Conservation (phyloP, 768 basidiomycete species). For the Fomitopsis pulvina region DNA sequence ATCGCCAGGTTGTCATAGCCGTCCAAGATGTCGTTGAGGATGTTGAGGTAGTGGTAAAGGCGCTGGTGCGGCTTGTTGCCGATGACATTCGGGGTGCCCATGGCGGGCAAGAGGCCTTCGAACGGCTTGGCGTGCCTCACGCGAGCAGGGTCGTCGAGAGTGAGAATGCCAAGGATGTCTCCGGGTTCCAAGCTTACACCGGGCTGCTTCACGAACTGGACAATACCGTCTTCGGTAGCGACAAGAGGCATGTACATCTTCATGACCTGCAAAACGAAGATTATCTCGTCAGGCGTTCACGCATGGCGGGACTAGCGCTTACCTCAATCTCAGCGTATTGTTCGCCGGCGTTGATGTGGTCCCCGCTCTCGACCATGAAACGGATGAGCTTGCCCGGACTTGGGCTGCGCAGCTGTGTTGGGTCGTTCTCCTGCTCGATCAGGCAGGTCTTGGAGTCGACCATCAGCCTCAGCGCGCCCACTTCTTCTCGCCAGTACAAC, state of each 20-base stretch:
- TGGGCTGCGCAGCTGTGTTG: slow-evolving; percentile 92
- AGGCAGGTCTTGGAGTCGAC: slow-evolving; percentile 97
- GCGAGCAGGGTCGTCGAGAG: slow-evolving; percentile 90
- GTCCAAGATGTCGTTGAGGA: slow-evolving; percentile 87
- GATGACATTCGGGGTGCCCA: slow-evolving; percentile 80
- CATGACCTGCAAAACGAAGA: slow-evolving; percentile 82
- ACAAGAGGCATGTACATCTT: slow-evolving; percentile 99
- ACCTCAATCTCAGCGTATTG: slow-evolving; percentile 98
- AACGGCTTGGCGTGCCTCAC: slow-evolving; percentile 99
- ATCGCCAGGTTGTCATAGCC: slow-evolving; percentile 95
- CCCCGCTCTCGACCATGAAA: slow-evolving; percentile 93
- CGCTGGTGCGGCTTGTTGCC: slow-evolving; percentile 91
- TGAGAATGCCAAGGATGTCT: slow-evolving; percentile 94
- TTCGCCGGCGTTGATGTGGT: slow-evolving; percentile 94
- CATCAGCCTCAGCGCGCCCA: slow-evolving; percentile 86
- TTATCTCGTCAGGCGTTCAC: not conserved
- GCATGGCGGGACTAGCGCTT: slow-evolving; percentile 20
- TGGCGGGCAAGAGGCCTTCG: slow-evolving; percentile 83
- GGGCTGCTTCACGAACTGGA: slow-evolving; percentile 96
- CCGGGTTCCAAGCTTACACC: slow-evolving; percentile 96
- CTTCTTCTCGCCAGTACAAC: slow-evolving; percentile 97
- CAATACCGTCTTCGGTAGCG: slow-evolving; percentile 87
- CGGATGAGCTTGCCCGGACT: slow-evolving; percentile 95
- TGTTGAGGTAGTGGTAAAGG: slow-evolving; percentile 62
- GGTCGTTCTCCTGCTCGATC: slow-evolving; percentile 99